Evolutionary conservation across 768 basidiomycete species (phyloP).

Genomic region (Mycena belliarum): DNA sequence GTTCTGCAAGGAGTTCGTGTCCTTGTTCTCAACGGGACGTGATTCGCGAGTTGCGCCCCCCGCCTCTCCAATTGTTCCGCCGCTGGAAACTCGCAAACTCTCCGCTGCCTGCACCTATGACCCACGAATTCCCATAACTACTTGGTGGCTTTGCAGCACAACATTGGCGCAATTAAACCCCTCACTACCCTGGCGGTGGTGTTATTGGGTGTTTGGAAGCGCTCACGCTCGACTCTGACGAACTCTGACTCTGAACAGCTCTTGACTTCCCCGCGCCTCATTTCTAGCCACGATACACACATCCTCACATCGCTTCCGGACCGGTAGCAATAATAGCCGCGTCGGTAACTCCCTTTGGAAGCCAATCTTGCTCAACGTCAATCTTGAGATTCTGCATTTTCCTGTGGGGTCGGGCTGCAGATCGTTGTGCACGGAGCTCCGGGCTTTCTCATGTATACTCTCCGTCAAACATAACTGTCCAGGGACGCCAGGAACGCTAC

Average conservation of each 20-base stretch:
- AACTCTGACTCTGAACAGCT: no score
- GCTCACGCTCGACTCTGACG: no score
- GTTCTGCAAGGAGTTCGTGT: not conserved
- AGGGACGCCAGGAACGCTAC: conserved; percentile 11
- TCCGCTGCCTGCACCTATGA: not conserved
- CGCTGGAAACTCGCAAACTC: not conserved
- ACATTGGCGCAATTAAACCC: not conserved
- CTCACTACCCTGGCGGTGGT: no score
- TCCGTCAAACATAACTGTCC: conserved; percentile 3
- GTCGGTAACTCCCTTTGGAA: not conserved
- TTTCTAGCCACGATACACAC: no score
- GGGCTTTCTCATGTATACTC: not conserved
- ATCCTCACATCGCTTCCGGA: not conserved
- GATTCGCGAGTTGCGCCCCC: not conserved
- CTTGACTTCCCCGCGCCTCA: no score
- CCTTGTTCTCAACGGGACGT: conserved; percentile 17
- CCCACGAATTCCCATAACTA: not conserved
- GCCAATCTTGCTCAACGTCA: not conserved
- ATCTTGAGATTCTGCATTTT: not conserved
- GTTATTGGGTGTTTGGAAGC: not conserved
- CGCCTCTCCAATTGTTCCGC: not conserved
- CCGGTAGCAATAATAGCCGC: not conserved
- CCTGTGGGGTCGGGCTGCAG: conserved; percentile 1
- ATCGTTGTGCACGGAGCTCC: conserved; percentile 3
- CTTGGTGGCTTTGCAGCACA: no score